Base-by-base conservation (phyloP, 495 filamentous ascomycete species). In the Hypoxylon subgilvum region DNA sequence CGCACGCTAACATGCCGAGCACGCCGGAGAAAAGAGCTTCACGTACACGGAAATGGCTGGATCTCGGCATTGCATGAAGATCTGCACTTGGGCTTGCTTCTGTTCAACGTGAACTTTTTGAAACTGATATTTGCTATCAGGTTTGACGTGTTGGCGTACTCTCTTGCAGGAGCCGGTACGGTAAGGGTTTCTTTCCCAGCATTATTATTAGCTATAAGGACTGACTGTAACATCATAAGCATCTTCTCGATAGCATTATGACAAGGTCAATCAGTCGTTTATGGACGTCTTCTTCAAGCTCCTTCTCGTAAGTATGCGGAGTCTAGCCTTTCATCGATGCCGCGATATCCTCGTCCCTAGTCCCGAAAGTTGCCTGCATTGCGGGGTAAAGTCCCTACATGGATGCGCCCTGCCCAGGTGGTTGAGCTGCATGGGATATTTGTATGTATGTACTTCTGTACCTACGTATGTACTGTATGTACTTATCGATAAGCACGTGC, bases 361-460 rank as follows among this genome's bases (percentile, higher is more conserved):
- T 57, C 47, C 59, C 59, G 52, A 63, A 36, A 63, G 28, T 45
- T 53, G 60, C 21, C 48, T 22, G 6, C 14, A 57, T 63, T 63
- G 60, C 60, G 60, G 60, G 60, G 60, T 63, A 57, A 57, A 63
- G 52, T 52, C 59, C 59, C 59, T 63, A 63, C 52, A 56, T 44
- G 41, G 27, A 40, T 17, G n/a, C n/a, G n/a, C n/a, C n/a, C n/a
- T n/a, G n/a, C n/a, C n/a, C n/a, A n/a, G n/a, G n/a, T n/a, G n/a
- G n/a, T n/a, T n/a, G n/a, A n/a, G n/a, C 36, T 10, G 19, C 31
- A 35, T 13, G 12, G 13, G 31, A 6, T 35, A 35, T n/a, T 35
- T 35, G 4, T 3, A n/a, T n/a, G n/a, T n/a, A n/a, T n/a, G n/a
- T 6, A 18, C 13, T 17, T n/a, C 8, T 14, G 9, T 12, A 13